Evolutionary conservation across 1,284 basidiomycete genomes (phyloP).

Genomic region (Veloboletus limbatus): DNA sequence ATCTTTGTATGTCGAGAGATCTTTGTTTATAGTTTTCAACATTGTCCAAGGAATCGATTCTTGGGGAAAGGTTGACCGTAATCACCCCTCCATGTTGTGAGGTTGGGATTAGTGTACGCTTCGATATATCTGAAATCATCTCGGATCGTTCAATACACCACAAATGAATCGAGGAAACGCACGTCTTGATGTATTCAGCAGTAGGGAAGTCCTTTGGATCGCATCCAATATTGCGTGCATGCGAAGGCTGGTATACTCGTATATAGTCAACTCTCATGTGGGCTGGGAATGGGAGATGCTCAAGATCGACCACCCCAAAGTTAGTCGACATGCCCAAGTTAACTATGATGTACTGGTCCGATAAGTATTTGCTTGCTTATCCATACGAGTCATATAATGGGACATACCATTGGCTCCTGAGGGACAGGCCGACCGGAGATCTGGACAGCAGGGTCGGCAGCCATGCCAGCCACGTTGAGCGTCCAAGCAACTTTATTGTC

Average conservation of each 20-base stretch:
- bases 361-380: conserved; percentile 1
- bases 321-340: conserved; percentile 58
- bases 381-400: not conserved
- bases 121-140: conserved; percentile 32
- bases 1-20: not conserved
- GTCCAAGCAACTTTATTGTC: conserved; percentile 62
- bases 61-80: conserved; percentile 34
- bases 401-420: conserved; percentile 67
- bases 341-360: conserved; percentile 43
- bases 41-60: conserved; percentile 32
- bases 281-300: conserved; percentile 56
- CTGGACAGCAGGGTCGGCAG: conserved; percentile 50
- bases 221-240: conserved; percentile 65
- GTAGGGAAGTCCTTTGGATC: conserved; percentile 70
- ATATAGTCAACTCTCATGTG: conserved; percentile 70
- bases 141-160: not conserved
- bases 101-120: conserved; percentile 42
- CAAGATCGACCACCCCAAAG: conserved; percentile 55
- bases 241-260: conserved; percentile 60
- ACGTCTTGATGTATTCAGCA: conserved; percentile 55
- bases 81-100: conserved; percentile 40
- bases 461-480: conserved; percentile 61
- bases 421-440: conserved; percentile 65
- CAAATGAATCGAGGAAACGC: conserved; percentile 18
- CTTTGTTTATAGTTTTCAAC: conserved; percentile 14